Conservation (phyloP, 257 asterid species). For the Dorcoceras hygrometricum region DNA sequence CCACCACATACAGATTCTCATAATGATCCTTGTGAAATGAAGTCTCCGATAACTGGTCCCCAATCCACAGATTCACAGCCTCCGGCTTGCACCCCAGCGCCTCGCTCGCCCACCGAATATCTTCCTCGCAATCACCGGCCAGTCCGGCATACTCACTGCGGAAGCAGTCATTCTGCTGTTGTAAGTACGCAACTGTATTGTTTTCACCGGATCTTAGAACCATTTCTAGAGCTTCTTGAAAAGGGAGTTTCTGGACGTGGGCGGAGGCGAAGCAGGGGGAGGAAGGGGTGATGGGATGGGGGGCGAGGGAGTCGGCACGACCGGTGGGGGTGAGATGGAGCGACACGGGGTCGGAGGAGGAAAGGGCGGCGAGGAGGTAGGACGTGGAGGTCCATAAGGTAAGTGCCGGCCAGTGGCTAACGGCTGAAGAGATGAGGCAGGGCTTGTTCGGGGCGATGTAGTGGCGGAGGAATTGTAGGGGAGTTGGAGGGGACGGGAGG, state of each 20-base stretch:
- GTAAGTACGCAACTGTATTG: slow-evolving; percentile 58
- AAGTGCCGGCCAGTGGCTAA: slow-evolving; percentile 76
- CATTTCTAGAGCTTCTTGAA: slow-evolving; percentile 49
- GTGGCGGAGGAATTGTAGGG: slow-evolving; percentile 77
- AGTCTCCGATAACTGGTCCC: slow-evolving; percentile 62
- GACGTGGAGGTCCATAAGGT: slow-evolving; percentile 57
- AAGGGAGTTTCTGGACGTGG: slow-evolving; percentile 51
- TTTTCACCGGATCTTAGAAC: slow-evolving; percentile 37
- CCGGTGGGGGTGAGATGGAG: slow-evolving; percentile 92
- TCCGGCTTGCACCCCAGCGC: slow-evolving; percentile 82
- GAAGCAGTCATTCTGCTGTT: slow-evolving; percentile 92
- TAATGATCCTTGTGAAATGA: slow-evolving; percentile 87
- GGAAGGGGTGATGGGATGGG: slow-evolving; percentile 44
- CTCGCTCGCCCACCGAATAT: slow-evolving; percentile 70
- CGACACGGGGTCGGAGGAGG: slow-evolving; percentile 62
- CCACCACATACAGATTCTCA: slow-evolving; percentile 83
- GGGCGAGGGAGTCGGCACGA: slow-evolving; percentile 66
- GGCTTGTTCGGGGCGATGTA: slow-evolving; percentile 73
- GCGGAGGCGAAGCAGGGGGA: slow-evolving; percentile 80
- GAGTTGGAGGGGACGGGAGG: slow-evolving; percentile 65
- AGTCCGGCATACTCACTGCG: slow-evolving; percentile 65
- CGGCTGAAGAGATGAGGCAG: slow-evolving; percentile 74
- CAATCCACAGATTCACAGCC: slow-evolving; percentile 92
- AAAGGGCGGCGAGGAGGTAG: slow-evolving; percentile 62
- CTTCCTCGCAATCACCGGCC: slow-evolving; percentile 54